These are phyloP conservation scores for Dactylellina drechsleri DNA, from an alignment of 2,329 filamentous ascomycete species.

Conservation along the genomic window DNA sequence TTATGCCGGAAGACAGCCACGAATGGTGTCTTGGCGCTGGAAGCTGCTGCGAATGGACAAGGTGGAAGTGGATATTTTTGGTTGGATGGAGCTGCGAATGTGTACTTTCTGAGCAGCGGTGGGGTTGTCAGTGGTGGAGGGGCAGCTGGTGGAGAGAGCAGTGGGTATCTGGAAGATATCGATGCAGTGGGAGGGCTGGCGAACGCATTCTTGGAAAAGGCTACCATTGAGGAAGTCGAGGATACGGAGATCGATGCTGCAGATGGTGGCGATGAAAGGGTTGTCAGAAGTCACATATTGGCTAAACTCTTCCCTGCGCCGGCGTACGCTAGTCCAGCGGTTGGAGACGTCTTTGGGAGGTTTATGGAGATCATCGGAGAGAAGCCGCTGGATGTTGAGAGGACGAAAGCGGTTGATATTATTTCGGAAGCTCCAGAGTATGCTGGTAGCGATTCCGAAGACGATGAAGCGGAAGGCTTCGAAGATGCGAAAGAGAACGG, in stretches of 20 bases:
- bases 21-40: slow-evolving; percentile 40
- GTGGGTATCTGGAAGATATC: slow-evolving; percentile 40
- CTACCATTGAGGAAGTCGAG: slow-evolving; percentile 25
- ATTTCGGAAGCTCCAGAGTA: slow-evolving; percentile 6
- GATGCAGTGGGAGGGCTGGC: slow-evolving; percentile 34
- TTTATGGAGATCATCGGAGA: slow-evolving; percentile 51
- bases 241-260: slow-evolving; percentile 1
- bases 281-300: slow-evolving; percentile 48
- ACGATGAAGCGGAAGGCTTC: slow-evolving; percentile 18
- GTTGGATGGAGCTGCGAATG: slow-evolving; percentile 48
- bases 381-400: slow-evolving; percentile 39
- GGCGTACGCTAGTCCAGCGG: slow-evolving; percentile 47
- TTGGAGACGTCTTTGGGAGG: slow-evolving; percentile 46
- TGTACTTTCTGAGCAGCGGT: slow-evolving; percentile 46
- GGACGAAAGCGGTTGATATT: slow-evolving; percentile 15
- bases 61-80: slow-evolving; percentile 45
- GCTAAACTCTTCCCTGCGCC: slow-evolving; percentile 44
- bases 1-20: slow-evolving; percentile 32
- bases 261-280: slow-evolving; percentile 31
- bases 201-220: slow-evolving; percentile 50
- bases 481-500: slow-evolving; percentile 31
- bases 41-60: slow-evolving; percentile 19
- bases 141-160: slow-evolving; percentile 4
- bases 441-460: slow-evolving; percentile 18
- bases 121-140: slow-evolving; percentile 34